Evolutionary conservation across 768 basidiomycete species (phyloP), one percentile per base, ranked within the genome.

Genomic region (Suillus occidentalis): DNA sequence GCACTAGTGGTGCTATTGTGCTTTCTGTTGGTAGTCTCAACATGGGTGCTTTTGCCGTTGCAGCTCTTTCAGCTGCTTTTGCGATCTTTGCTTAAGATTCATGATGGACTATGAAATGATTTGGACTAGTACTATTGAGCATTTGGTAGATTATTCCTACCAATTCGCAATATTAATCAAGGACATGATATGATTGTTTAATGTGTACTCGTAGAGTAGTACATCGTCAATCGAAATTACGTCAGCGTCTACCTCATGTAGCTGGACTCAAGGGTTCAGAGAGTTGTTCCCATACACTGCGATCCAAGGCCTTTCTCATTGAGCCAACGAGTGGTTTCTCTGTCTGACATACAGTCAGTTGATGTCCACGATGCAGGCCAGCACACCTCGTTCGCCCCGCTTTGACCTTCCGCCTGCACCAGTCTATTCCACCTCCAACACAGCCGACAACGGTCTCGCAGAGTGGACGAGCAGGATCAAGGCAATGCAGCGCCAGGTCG

Each of bases 401-500:
- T 72, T 83, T 53, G 78, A 84, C 70, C 70, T 79, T 22, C 82
- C 84, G 12, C 56, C 73, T 31, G 75, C 75, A 31, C 75, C 76
- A 47, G 14, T 66, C 0, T 20, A 53, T 66, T 63, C 76, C 43
- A 42, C 65, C 52, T 57, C 25, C 40, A 57, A 68, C 8, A 59
- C 71, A 20, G 80, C 87, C 22, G 90, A 91, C 69, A 79, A 81
- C 4, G 88, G 86, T 58, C 81, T 92, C n/a, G 83, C 90, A 18
- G 90, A 94, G 74, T 94, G 92, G 92, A 85, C 91, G 16, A 88
- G 79, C 76, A 89, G 84, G 80, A 92, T 94, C 74, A 89, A 89
- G 73, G 89, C 86, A 18, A 77, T 94, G 75, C 92, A 93, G 73
- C 84, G 86, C 65, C 90, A 92, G 70, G 89, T 92, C 31, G 92